Percentiles rank a stretch among this genome's conserved stretches.
Evolutionary conservation across 2,329 filamentous ascomycete species (phyloP).

Genomic region (Aspergillus amoenus): DNA sequence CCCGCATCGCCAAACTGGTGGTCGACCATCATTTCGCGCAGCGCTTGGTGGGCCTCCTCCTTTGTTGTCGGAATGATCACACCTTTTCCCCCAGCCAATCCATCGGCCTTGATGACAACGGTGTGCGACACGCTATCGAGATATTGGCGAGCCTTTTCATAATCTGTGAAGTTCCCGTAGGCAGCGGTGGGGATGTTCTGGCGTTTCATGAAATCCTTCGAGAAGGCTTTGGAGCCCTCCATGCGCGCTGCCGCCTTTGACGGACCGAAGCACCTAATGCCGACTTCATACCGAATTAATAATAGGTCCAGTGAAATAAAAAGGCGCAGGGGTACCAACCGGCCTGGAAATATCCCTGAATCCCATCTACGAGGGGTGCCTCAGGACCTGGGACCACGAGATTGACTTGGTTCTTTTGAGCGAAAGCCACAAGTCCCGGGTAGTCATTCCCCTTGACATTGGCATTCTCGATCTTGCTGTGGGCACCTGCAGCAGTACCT

Average conservation of each 20-base stretch:
- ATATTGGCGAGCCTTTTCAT: slow-evolving; percentile 70
- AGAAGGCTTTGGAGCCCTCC: slow-evolving; percentile 96
- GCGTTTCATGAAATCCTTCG: slow-evolving; percentile 95
- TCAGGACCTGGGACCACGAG: slow-evolving; percentile 90
- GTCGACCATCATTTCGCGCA: slow-evolving; percentile 88
- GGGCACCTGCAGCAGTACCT: slow-evolving; percentile 64
- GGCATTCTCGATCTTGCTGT: slow-evolving; percentile 69
- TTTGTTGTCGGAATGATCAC: slow-evolving; percentile 84
- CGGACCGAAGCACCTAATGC: slow-evolving; percentile 83
- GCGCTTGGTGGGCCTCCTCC: slow-evolving; percentile 75
- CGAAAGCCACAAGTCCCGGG: slow-evolving; percentile 70
- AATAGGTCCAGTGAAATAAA: background rate
- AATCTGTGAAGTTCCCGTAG: slow-evolving; percentile 85
- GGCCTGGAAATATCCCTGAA: slow-evolving; percentile 76
- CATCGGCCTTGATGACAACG: slow-evolving; percentile 91
- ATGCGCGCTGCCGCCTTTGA: slow-evolving; percentile 79
- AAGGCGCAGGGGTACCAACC: slow-evolving; percentile 32
- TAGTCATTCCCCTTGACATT: slow-evolving; percentile 75
- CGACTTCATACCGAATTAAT: slow-evolving; percentile 44
- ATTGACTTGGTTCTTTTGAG: slow-evolving; percentile 70
- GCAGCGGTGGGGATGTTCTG: slow-evolving; percentile 86
- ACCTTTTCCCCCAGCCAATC: slow-evolving; percentile 90
- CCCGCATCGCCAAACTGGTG: slow-evolving; percentile 84
- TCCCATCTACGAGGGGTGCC: slow-evolving; percentile 87
- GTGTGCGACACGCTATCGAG: slow-evolving; percentile 69